These are phyloP conservation scores for Fusarium oxysporum DNA, from an alignment of 2,329 filamentous ascomycete genomes.

Conservation along the genomic window DNA sequence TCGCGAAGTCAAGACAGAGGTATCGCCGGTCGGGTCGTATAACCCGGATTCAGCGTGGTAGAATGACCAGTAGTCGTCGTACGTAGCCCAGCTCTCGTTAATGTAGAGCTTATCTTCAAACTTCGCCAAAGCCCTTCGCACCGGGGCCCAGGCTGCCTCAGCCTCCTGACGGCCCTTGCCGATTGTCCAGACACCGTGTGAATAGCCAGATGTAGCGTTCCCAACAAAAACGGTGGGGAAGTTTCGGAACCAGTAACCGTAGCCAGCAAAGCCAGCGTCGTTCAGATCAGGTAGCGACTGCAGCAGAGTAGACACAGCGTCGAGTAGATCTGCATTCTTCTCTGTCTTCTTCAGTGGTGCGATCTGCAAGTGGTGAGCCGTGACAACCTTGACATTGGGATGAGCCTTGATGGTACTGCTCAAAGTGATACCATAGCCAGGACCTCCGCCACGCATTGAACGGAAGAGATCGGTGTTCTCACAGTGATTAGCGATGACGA, in stretches of 20 bases:
- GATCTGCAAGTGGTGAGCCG: slow-evolving; percentile 11
- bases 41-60: slow-evolving; percentile 20
- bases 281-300: slow-evolving; percentile 29
- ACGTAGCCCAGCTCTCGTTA: slow-evolving; percentile 25
- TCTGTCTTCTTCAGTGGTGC: slow-evolving; percentile 17
- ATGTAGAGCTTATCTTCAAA: slow-evolving; percentile 27
- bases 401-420: slow-evolving; percentile 31
- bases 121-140: slow-evolving; percentile 4
- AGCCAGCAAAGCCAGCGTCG: slow-evolving; percentile 31
- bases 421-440: slow-evolving; percentile 21
- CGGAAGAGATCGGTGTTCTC: slow-evolving; percentile 28
- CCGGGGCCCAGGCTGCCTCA: slow-evolving; percentile 11
- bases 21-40: slow-evolving; percentile 11
- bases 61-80: slow-evolving; percentile 31
- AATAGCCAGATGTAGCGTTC: slow-evolving; percentile 27
- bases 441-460: slow-evolving; percentile 25
- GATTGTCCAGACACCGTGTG: slow-evolving; percentile 24
- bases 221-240: slow-evolving; percentile 13
- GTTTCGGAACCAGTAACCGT: slow-evolving; percentile 34
- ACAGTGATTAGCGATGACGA: slow-evolving; percentile 24
- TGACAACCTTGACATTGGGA: slow-evolving; percentile 22
- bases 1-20: slow-evolving; percentile 14
- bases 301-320: slow-evolving; percentile 5
- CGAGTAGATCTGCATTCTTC: slow-evolving; percentile 16
- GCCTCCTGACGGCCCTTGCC: slow-evolving; percentile 3